Conservation (phyloP, 1,284 basidiomycete species). For the Ustilago cynodontis region DNA sequence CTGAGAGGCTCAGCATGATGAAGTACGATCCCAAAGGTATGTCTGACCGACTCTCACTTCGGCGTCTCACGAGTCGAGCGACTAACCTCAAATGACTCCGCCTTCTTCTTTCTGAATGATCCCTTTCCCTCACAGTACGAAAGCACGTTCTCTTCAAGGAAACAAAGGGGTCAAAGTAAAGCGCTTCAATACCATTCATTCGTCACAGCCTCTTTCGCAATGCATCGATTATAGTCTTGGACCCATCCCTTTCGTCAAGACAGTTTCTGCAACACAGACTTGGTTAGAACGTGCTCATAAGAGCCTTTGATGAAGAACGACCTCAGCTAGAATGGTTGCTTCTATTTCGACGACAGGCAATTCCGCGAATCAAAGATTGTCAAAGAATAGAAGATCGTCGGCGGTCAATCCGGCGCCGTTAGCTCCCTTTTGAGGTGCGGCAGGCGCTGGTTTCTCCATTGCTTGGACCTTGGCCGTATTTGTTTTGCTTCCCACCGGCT, state of each 20-base stretch:
- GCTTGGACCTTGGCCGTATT: background rate
- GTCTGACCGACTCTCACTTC: background rate
- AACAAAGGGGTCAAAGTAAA: constrained; percentile 57
- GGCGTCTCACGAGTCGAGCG: background rate
- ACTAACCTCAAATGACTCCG: background rate
- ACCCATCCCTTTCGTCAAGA: background rate
- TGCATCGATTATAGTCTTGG: background rate
- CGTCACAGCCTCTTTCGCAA: background rate
- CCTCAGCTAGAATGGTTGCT: background rate
- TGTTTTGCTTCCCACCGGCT: background rate
- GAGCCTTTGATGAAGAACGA: background rate
- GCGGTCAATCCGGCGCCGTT: constrained; percentile 31
- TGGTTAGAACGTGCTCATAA: background rate
- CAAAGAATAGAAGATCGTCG: constrained; percentile 50
- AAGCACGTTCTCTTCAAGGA: constrained; percentile 67
- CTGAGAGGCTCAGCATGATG: constrained; percentile 64
- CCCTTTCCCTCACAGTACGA: constrained; percentile 46
- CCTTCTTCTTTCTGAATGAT: background rate
- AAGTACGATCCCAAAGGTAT: constrained; percentile 69
- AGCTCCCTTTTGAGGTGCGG: constrained; percentile 7
- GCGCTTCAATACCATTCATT: background rate
- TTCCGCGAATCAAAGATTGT: constrained; percentile 23
- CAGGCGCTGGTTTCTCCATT: background rate
- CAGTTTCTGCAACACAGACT: background rate
- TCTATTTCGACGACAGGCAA: background rate